Conservation (phyloP, 1,139 yeast genomes). For the Debaryomycetaceae sp. region DNA sequence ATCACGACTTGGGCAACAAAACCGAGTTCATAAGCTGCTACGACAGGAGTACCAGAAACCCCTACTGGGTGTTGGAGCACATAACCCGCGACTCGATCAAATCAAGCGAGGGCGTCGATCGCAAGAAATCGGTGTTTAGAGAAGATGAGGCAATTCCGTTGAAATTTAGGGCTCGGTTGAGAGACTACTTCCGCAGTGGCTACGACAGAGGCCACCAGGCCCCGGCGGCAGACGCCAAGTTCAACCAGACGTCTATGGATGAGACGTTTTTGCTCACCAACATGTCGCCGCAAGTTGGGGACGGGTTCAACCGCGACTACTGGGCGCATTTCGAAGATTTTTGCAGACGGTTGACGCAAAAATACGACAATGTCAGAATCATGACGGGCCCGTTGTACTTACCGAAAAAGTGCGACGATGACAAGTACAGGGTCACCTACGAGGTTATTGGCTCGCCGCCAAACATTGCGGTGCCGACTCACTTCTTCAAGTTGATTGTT, state of each 20-base stretch:
- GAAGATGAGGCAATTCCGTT: conserved; percentile 86
- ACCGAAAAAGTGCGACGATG: conserved; percentile 68
- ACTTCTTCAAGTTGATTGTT: conserved; percentile 84
- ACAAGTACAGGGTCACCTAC: conserved; percentile 76
- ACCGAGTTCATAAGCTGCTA: conserved; percentile 81
- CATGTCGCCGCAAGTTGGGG: conserved; percentile 97
- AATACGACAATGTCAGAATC: conserved; percentile 70
- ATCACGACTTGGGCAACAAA: conserved; percentile 72
- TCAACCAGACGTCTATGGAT: conserved; percentile 85
- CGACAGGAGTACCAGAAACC: conserved; percentile 81
- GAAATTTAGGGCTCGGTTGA: conserved; percentile 66
- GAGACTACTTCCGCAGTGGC: conserved; percentile 91
- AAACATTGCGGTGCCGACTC: conserved; percentile 94
- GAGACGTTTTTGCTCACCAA: conserved; percentile 87
- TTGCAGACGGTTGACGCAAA: conserved; percentile 65
- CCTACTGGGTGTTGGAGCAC: conserved; percentile 89
- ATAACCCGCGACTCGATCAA: conserved; percentile 69
- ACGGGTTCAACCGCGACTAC: conserved; percentile 90
- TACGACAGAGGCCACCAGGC: conserved; percentile 97
- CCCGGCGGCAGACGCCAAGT: conserved; percentile 97
- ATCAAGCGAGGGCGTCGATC: conserved; percentile 51
- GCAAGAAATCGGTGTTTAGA: conserved; percentile 75
- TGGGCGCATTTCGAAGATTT: conserved; percentile 98
- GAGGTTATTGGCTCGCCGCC: conserved; percentile 98
- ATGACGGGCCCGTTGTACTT: conserved; percentile 92